These are phyloP conservation scores for Oryza meyeriana DNA, from an alignment of 176 grass and related monocot species.

Conservation along the genomic window DNA sequence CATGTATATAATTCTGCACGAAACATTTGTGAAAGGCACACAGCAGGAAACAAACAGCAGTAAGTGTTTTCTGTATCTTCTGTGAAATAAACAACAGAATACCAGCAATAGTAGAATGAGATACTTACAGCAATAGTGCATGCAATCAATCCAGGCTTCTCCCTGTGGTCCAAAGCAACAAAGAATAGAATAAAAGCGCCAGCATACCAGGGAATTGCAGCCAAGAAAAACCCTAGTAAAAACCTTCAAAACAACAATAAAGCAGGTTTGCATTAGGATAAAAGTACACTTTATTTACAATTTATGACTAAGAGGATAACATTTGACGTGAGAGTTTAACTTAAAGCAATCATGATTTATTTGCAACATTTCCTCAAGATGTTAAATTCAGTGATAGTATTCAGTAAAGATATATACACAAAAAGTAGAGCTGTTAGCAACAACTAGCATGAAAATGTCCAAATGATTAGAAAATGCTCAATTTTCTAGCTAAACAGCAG, in stretches of 20 bases:
- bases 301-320: background rate
- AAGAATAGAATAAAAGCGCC: slow-evolving; percentile 65
- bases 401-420: background rate
- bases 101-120: background rate
- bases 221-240: slow-evolving; percentile 60
- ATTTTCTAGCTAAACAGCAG: background rate
- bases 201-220: slow-evolving; percentile 66
- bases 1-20: background rate
- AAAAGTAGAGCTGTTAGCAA: background rate
- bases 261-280: background rate
- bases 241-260: slow-evolving; percentile 46
- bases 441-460: background rate
- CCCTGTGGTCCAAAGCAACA: slow-evolving; percentile 62
- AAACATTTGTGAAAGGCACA: background rate
- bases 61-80: background rate
- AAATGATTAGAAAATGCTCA: background rate
- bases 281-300: background rate
- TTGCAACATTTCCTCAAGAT: background rate
- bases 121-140: slow-evolving; percentile 74
- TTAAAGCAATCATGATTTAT: background rate
- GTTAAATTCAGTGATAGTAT: background rate
- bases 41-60: background rate
- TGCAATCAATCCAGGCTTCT: slow-evolving; percentile 62
- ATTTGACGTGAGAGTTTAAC: background rate
- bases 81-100: background rate